Conservation (phyloP, 1,284 basidiomycete genomes). For the Puccinia horiana region DNA sequence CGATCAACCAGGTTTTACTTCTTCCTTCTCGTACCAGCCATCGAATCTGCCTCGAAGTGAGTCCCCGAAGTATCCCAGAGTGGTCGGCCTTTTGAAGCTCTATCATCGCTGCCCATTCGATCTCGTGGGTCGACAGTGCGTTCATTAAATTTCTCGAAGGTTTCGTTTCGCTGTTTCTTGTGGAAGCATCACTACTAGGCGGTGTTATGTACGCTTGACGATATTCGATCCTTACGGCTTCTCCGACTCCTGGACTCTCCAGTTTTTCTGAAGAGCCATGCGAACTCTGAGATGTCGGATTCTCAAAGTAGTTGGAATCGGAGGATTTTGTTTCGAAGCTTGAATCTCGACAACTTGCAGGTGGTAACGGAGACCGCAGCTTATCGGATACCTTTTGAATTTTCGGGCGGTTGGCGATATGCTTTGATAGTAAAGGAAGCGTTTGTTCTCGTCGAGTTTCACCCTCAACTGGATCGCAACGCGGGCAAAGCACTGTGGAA, state of each 20-base stretch:
- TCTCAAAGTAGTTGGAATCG: conserved; percentile 8
- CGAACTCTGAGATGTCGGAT: background rate
- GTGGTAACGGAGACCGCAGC: background rate
- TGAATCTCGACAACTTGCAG: background rate
- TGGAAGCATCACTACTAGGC: background rate
- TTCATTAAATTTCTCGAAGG: conserved; percentile 2
- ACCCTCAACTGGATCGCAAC: background rate
- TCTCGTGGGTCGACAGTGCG: conserved; percentile 18
- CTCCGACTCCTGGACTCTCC: background rate
- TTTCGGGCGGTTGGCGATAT: background rate
- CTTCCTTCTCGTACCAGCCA: conserved; percentile 34
- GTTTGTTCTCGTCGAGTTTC: background rate
- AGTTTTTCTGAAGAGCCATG: conserved; percentile 7
- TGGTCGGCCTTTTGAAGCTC: conserved; percentile 43
- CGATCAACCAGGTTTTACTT: conserved; percentile 28
- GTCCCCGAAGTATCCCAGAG: conserved; percentile 36
- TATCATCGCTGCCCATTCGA: conserved; percentile 46
- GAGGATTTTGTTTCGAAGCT: conserved; percentile 1
- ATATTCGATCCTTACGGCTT: background rate
- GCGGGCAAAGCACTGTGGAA: background rate
- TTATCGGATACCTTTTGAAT: background rate
- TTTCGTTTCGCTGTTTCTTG: background rate
- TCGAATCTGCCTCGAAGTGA: conserved; percentile 38
- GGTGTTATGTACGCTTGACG: background rate
- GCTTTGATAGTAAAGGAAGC: background rate